Evolutionary conservation across 1,284 basidiomycete species (phyloP).

Genomic region (Apiotrichum brassicae): DNA sequence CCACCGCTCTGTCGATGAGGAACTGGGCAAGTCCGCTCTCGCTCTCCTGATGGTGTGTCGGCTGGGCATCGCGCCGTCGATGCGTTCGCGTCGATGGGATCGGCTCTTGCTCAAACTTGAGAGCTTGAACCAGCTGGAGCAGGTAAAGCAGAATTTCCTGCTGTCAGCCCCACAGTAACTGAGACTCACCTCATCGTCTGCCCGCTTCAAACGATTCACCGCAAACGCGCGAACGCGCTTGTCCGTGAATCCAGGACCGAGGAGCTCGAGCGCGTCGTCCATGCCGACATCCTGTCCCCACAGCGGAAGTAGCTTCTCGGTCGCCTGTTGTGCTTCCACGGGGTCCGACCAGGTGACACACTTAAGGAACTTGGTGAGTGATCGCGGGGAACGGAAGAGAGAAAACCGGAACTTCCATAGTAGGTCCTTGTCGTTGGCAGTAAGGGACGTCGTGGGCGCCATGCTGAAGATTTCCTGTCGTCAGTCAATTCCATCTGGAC

Average conservation of each 20-base stretch:
- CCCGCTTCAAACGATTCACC: conserved; percentile 78
- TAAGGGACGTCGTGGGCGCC: conserved; percentile 81
- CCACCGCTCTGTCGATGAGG: conserved; percentile 75
- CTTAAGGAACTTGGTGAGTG: conserved; percentile 95
- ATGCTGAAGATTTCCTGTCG: conserved; percentile 75
- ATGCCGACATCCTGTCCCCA: conserved; percentile 92
- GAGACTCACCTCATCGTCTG: conserved; percentile 85
- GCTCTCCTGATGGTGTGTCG: conserved; percentile 43
- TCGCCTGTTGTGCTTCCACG: conserved; percentile 94
- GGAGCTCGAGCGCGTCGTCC: conserved; percentile 89
- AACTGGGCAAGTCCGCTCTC: conserved; percentile 85
- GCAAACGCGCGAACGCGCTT: conserved; percentile 89
- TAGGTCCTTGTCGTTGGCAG: conserved; percentile 87
- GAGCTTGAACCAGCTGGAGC: conserved; percentile 91
- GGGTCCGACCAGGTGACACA: conserved; percentile 96
- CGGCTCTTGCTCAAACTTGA: conserved; percentile 71
- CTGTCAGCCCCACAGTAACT: conserved; percentile 1
- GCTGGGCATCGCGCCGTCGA: conserved; percentile 46
- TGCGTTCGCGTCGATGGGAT: conserved; percentile 47
- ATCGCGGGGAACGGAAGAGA: conserved; percentile 63
- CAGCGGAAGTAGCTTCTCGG: conserved; percentile 88
- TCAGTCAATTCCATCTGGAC: neutral
- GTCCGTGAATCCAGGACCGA: conserved; percentile 87
- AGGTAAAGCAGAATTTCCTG: conserved; percentile 90
- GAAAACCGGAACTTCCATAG: conserved; percentile 99